A percentile compares a stretch with the other conserved stretches of the same genome.
phyloP scores from a whole-genome alignment of 106 monocot genomes.

The Narthecium ossifragum region DNA sequence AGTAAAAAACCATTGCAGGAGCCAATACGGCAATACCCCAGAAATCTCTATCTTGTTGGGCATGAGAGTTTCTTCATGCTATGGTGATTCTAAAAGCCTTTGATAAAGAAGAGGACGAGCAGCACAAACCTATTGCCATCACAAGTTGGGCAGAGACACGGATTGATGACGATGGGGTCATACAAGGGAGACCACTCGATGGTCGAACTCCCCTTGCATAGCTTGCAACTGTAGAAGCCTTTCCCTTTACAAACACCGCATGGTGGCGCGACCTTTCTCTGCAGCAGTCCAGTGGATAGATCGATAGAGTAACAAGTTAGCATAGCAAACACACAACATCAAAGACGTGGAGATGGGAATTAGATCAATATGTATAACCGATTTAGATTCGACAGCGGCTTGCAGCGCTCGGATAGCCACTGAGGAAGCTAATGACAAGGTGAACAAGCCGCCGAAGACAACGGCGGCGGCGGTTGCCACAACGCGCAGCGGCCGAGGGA shows the following conservation, averaged over 20 bases:
- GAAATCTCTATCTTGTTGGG: too few species aligned
- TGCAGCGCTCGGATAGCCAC: constrained; percentile 38
- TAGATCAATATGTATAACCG: too few species aligned
- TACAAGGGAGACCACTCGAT: constrained; percentile 83
- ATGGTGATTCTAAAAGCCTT: not conserved
- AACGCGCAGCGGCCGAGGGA: constrained; percentile 19
- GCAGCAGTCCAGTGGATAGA: too few species aligned
- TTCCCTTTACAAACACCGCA: constrained; percentile 67
- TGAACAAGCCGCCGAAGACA: constrained; percentile 38
- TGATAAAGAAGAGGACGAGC: not conserved
- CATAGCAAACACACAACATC: too few species aligned
- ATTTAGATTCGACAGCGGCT: constrained; percentile 35
- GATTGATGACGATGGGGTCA: constrained; percentile 84
- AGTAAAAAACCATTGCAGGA: too few species aligned
- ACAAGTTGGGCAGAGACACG: constrained; percentile 90
- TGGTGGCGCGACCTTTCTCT: constrained; percentile 49
- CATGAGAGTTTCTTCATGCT: not conserved
- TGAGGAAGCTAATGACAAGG: constrained; percentile 46
- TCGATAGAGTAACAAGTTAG: too few species aligned
- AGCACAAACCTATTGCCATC: constrained; percentile 61
- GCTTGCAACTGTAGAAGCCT: constrained; percentile 74
- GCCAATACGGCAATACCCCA: too few species aligned
- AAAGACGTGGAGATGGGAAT: too few species aligned
- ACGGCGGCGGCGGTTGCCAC: constrained; percentile 22
- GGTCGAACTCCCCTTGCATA: constrained; percentile 69